A percentile compares a stretch with the other conserved stretches of the same genome.
These are phyloP conservation scores for Trametes punicea DNA, from an alignment of 768 basidiomycete species.

Conservation along the genomic window DNA sequence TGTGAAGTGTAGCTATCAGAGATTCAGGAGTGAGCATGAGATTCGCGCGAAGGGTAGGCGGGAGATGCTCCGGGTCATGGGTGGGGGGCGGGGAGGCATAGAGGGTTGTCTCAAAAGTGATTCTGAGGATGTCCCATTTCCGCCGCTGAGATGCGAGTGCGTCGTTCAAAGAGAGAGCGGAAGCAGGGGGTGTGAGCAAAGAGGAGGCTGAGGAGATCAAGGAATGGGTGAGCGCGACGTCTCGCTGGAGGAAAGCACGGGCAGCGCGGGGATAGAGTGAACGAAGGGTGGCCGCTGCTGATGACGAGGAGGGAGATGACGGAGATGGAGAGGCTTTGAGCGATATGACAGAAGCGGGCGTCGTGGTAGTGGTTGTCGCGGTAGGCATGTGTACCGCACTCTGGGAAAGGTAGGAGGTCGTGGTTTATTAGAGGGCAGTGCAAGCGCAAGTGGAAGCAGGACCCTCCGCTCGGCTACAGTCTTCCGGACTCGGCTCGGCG, in stretches of 20 bases:
- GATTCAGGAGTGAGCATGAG: slow-evolving; percentile 57
- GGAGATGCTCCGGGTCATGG: slow-evolving; percentile 40
- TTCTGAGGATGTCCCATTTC: slow-evolving; percentile 86
- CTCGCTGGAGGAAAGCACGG: slow-evolving; percentile 73
- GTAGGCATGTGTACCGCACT: slow-evolving; percentile 19
- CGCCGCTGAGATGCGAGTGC: slow-evolving; percentile 48
- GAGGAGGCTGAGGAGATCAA: slow-evolving; percentile 68
- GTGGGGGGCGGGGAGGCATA: slow-evolving; percentile 55
- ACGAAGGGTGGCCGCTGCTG: slow-evolving; percentile 52
- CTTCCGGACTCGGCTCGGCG: too few relatives aligned
- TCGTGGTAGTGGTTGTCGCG: slow-evolving; percentile 15
- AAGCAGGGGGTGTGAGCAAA: slow-evolving; percentile 38
- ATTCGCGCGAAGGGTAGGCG: slow-evolving; percentile 48
- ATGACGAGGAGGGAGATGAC: slow-evolving; percentile 9
- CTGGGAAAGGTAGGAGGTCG: not conserved
- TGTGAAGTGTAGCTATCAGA: slow-evolving; percentile 53
- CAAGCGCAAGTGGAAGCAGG: too few relatives aligned
- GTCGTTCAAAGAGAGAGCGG: slow-evolving; percentile 30
- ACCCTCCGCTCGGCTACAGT: too few relatives aligned
- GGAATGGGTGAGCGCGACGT: slow-evolving; percentile 61
- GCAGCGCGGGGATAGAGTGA: slow-evolving; percentile 76
- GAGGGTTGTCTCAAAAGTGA: slow-evolving; percentile 75
- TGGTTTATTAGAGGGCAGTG: not conserved
- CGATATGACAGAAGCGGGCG: slow-evolving; percentile 5
- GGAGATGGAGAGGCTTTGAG: slow-evolving; percentile 10